Conservation (phyloP, 1,284 basidiomycete genomes). For the Malassezia pachydermatis region DNA sequence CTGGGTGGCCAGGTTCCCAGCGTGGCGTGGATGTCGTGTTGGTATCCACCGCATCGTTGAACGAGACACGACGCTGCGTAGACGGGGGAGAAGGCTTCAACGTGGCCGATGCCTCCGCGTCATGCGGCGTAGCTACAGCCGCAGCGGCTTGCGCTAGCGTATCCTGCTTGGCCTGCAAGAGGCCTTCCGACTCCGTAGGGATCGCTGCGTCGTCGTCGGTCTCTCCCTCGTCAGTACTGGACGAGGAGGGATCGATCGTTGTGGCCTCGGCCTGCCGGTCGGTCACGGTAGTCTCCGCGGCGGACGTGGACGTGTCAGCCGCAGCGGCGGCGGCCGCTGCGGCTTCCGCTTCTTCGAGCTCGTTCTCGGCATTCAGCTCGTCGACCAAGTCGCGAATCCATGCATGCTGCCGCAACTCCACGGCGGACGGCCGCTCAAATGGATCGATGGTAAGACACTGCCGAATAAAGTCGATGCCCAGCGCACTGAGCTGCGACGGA, state of each 20-base stretch:
- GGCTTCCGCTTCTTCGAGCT: conserved; percentile 22
- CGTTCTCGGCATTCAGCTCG: conserved; percentile 35
- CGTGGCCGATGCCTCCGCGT: not conserved
- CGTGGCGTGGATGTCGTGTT: too few relatives aligned
- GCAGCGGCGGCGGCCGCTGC: not conserved
- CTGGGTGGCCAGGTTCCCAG: conserved; percentile 7
- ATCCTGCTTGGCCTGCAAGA: not conserved
- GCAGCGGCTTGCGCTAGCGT: not conserved
- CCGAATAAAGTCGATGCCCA: conserved; percentile 88
- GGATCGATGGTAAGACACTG: conserved; percentile 84
- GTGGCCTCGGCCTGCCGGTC: not conserved
- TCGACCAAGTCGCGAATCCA: conserved; percentile 60
- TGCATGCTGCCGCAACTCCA: conserved; percentile 73
- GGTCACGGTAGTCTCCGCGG: not conserved
- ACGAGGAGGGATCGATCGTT: not conserved
- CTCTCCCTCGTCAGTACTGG: not conserved
- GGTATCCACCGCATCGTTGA: not conserved
- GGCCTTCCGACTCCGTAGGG: not conserved
- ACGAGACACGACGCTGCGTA: not conserved
- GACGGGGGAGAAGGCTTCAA: not conserved
- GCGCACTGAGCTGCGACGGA: conserved; percentile 71
- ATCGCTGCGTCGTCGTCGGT: not conserved
- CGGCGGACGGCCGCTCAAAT: conserved; percentile 68
- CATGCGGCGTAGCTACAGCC: not conserved
- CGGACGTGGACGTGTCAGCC: not conserved